Evolutionary conservation across 2,329 filamentous ascomycete species (phyloP), one percentile per base, ranked within the genome.

Genomic region (Fusarium euwallaceae): DNA sequence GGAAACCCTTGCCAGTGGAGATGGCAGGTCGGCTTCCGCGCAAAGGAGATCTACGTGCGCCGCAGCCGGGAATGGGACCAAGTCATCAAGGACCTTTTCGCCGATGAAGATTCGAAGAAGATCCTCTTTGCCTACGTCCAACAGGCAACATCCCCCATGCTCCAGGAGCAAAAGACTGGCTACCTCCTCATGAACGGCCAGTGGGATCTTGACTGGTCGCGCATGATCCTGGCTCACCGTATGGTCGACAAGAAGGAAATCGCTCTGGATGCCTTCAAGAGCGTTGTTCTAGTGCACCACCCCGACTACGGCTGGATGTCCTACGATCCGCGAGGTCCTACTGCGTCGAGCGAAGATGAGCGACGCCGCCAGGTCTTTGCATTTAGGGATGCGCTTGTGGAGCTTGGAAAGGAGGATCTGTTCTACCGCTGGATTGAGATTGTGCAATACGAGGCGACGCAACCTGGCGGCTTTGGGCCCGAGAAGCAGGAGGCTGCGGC

Each of bases 351-450:
- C 48, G 90, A 93, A 74, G 92, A 93, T 68, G 88, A 91, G 71
- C 89, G 89, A 58, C 86, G 92, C 75, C 89, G 91, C 72, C 94
- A 97, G 83, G 92, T 98, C 10, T 90, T 97, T 72, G 88, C 89
- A 4, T 97, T 98, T 81, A 92, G 94, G 77, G 93, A 97, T 51
- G 91, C 91, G 22, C 87, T 98, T 76, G 88, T 89, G 2, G 88
- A 88, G 4, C 87, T 97, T 82, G 95, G 93, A 51, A 97, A 98
- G 83, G 95, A 98, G 82, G 91, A 93, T 73, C 82, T 98, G 63
- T 98, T 98, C 85, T 98, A 94, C 85, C 91, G 93, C 65, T 98
- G 95, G 95, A 94, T 98, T 59, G 95, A 98, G 85, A 89, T 97
- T 80, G 92, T 98, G 60, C 95, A 98, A 84, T 97, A 91, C 79